Base-by-base conservation (phyloP, 139 green algal genomes). In the Micractinium sp. region DNA sequence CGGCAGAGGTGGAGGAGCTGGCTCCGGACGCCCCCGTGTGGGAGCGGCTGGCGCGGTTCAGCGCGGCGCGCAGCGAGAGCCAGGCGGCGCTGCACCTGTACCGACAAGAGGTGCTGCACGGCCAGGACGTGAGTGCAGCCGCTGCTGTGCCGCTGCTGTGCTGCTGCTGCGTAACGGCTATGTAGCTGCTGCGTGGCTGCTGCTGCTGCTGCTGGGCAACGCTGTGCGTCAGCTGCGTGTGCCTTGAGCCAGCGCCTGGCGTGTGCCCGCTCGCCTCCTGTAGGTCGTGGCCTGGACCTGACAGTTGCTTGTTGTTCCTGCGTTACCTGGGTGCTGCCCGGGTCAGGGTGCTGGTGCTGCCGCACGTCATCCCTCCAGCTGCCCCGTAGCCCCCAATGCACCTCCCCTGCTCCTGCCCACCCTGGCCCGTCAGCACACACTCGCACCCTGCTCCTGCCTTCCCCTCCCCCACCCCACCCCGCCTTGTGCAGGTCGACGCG, bases 31-130 rank as follows among this genome's bases (percentile, higher is more conserved):
- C 25, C 14, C 63, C 82, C 9, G 63, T 60, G 15, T 87, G 82
- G 61, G 63, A 77, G 61, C 82, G 63, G 61, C 63, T 77, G 61
- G 19, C 12, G 16, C 63, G 7, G 33, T 61, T 38, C 22, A 78
- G 15, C 33, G 23, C 82, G 3, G 33, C 5, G 81, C 56, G 20
- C 25, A 33, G 35, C 9, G 82, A 78, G 36, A 61, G 53, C 20
- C 60, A n/a, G 56, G 82, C 82, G 2, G 82, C 61, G 36, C 82
- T 87, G 82, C 27, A 71, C 33, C 20, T 78, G 23, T 87, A 87
- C 63, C 82, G 82, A 14, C 61, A 87, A 22, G 82, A 87, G 22
- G 82, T 87, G 61, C 63, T 78, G 63, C 22, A 25, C 20, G 82
- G 82, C 5, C 82, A 87, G 2, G 82, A 87, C 35, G 82, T 87